A percentile compares a stretch with the other conserved stretches of the same genome.
Evolutionary conservation across 768 basidiomycete genomes (phyloP).

Genomic region (Lentinus tigrinus): DNA sequence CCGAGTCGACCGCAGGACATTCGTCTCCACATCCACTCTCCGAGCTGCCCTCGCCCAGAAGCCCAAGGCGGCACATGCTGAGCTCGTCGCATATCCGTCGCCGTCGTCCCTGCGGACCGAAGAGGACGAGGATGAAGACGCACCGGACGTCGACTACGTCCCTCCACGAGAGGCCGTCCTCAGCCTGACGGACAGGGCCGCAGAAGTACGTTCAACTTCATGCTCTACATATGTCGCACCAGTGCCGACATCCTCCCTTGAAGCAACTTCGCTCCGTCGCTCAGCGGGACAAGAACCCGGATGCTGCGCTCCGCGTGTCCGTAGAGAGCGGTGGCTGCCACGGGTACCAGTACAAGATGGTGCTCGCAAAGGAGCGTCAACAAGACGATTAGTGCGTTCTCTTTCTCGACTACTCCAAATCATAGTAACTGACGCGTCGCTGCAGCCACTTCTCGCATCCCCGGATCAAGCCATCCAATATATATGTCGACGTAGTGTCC

Average conservation of each 20-base stretch:
- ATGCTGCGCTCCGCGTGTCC: conserved; percentile 72
- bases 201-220: conserved; percentile 52
- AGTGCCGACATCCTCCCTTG: neutral
- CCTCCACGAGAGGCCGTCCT: conserved; percentile 53
- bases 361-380: conserved; percentile 58
- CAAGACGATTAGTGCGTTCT: conserved; percentile 83
- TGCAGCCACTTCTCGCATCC: conserved; percentile 73
- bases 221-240: neutral
- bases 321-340: conserved; percentile 97
- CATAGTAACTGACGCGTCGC: neutral
- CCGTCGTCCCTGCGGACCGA: conserved; percentile 12
- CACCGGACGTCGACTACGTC: conserved; percentile 61
- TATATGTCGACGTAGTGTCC: conserved; percentile 86
- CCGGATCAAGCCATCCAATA: conserved; percentile 64
- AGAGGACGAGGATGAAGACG: conserved; percentile 56
- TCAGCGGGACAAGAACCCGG: conserved; percentile 55
- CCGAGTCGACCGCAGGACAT: neutral
- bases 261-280: conserved; percentile 81
- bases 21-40: conserved; percentile 5
- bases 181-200: conserved; percentile 69
- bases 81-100: conserved; percentile 45
- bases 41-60: conserved; percentile 40
- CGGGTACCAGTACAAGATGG: conserved; percentile 95
- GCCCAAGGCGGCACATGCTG: conserved; percentile 43
- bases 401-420: neutral